Base-by-base conservation (phyloP, 495 filamentous ascomycete genomes). In the Aspergillus ellipticus region DNA sequence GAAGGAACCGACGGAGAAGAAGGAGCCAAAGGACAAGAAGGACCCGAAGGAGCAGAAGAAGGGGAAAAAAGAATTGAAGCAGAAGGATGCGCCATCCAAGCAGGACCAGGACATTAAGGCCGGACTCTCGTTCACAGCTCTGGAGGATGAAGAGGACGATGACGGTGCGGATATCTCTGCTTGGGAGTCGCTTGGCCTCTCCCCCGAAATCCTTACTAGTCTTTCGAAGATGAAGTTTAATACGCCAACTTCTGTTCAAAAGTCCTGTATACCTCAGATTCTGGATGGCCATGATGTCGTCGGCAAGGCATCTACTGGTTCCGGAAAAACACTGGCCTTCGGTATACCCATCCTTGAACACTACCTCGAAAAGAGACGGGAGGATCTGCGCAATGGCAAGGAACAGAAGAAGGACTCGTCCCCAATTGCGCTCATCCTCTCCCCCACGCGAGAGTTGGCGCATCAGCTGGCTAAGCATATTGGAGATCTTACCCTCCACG, bases 301-400 rank as follows among this genome's bases (percentile, higher is more conserved):
- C 58, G 94, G 94, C 47, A 91, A 97, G 46, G 94, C 94, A 51
- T 93, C 96, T 61, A 98, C 94, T 0, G 94, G 94, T 19, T 97
- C 94, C 3, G 94, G 94, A 60, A 98, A 98, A 74, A 98, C 94
- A 9, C 82, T 97, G 58, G 93, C 94, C n/a, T 98, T 97, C 66
- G 85, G 90, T 19, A 56, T 79, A 81, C 62, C 76, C 57, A 79
- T 82, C 21, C 63, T 78, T 31, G 75, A 80, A 49, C 63, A 79
- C 53, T 80, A 74, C n/a, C 56, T 80, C 8, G 69, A 72, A 29
- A 57, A 64, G 42, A 59, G 61, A 48, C 60, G 63, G 2, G 60
- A 62, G 50, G 51, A 65, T 13, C 15, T 48, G 22, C 45, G 45
- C 24, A 51, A 22, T 3, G 58, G 66, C 1, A 57, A 62, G 31